Percentiles rank a stretch among this genome's conserved stretches.
These are phyloP conservation scores for Aspergillus ellipticus DNA, from an alignment of 495 filamentous ascomycete genomes.

Conservation along the genomic window DNA sequence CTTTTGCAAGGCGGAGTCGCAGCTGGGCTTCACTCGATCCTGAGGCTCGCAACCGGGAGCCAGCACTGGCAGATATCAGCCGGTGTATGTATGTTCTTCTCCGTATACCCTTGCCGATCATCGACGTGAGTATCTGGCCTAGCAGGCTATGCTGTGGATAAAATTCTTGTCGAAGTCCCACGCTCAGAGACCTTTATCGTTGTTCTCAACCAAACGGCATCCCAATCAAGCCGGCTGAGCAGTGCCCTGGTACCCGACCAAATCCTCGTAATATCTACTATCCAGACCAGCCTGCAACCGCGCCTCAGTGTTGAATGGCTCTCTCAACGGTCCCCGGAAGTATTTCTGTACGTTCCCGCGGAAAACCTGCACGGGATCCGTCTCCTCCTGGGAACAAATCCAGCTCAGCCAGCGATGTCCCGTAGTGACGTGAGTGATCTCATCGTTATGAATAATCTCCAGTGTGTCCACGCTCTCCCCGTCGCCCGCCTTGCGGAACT, in stretches of 20 bases:
- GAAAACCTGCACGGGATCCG: constrained; percentile 49
- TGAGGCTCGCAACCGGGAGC: too few relatives aligned
- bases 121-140: too few relatives aligned
- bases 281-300: constrained; percentile 49
- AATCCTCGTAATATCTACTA: constrained; percentile 41
- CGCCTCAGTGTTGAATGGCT: constrained; percentile 50
- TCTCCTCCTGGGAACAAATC: constrained; percentile 49
- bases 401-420: constrained; percentile 51
- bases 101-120: too few relatives aligned
- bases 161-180: too few relatives aligned
- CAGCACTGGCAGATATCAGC: too few relatives aligned
- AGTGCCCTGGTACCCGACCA: constrained; percentile 4
- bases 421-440: constrained; percentile 54
- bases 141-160: too few relatives aligned
- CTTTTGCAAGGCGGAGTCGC: too few relatives aligned
- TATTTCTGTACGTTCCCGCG: constrained; percentile 46
- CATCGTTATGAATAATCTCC: constrained; percentile 51
- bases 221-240: neutral
- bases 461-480: constrained; percentile 41
- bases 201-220: neutral
- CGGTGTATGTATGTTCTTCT: too few relatives aligned
- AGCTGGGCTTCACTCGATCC: too few relatives aligned
- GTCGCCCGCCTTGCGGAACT: constrained; percentile 47
- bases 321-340: constrained; percentile 43
- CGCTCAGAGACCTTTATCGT: too few relatives aligned